Percentiles rank a stretch among this genome's conserved stretches.
Conservation (phyloP, 306 rosid genomes). For the Biancaea sappan region DNA sequence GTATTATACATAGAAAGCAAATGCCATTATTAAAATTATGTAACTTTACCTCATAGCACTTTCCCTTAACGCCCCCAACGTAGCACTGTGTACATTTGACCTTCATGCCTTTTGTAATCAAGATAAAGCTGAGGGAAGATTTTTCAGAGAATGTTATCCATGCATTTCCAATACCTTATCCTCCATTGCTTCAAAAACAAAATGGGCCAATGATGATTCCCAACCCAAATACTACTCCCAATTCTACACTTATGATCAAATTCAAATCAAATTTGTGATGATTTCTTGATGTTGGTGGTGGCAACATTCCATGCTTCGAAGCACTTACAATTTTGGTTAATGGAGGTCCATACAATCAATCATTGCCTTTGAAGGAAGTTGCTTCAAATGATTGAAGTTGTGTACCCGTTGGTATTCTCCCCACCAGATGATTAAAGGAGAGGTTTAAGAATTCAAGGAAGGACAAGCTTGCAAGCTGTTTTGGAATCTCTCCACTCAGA, state of each 20-base stretch:
- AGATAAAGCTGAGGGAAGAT: not conserved
- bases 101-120: not conserved
- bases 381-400: constrained; percentile 32
- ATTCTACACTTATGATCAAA: not conserved
- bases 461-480: not conserved
- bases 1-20: no score
- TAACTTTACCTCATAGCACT: no score
- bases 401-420: constrained; percentile 29
- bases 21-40: no score
- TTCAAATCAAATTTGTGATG: not conserved
- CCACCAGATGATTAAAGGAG: constrained; percentile 34
- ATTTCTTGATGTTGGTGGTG: not conserved
- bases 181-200: not conserved
- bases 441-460: constrained; percentile 40
- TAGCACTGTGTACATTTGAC: not conserved
- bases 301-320: not conserved
- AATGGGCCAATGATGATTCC: not conserved
- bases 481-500: constrained; percentile 34
- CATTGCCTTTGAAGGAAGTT: constrained; percentile 17
- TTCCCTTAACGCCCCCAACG: no score
- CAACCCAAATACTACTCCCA: not conserved
- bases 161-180: not conserved
- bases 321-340: not conserved
- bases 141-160: not conserved
- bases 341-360: not conserved